Conservation (phyloP, 2,329 filamentous ascomycete species). For the Diplodia mutila region DNA sequence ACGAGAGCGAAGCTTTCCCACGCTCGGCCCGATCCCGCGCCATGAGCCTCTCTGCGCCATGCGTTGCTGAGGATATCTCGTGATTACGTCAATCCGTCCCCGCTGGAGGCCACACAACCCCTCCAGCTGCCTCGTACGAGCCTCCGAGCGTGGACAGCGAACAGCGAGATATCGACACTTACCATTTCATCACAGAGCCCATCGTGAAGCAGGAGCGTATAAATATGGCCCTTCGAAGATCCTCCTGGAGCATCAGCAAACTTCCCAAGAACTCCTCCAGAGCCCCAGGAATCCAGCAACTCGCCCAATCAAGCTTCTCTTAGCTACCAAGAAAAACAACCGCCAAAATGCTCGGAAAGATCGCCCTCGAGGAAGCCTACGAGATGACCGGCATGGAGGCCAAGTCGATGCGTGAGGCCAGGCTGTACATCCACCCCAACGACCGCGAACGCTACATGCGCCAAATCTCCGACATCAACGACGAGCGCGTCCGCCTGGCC, state of each 20-base stretch:
- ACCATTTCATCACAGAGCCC: not conserved
- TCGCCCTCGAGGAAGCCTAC: conserved; percentile 23
- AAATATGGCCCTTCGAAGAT: not conserved
- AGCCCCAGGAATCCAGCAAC: not conserved
- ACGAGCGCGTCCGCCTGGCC: conserved; percentile 31
- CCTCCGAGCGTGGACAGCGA: not conserved
- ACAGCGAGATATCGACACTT: conserved; percentile 1
- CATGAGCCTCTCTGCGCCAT: not conserved
- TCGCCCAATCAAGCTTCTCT: not conserved
- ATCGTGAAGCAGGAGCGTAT: not conserved
- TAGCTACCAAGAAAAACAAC: not conserved
- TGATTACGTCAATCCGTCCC: conserved; percentile 11
- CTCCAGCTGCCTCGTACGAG: conserved; percentile 16
- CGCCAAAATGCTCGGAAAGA: conserved; percentile 16
- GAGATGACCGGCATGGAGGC: conserved; percentile 18
- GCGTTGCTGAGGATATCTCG: not conserved
- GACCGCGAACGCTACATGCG: conserved; percentile 15
- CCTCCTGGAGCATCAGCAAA: not conserved
- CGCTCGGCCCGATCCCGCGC: conserved; percentile 9
- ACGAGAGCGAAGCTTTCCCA: not conserved
- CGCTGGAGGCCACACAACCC: not conserved
- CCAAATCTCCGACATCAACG: conserved; percentile 22
- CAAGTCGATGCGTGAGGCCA: conserved; percentile 17
- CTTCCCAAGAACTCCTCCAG: not conserved
- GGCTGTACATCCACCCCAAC: conserved; percentile 18